Evolutionary conservation across 495 filamentous ascomycete genomes (phyloP).

Genomic region (Penicillium angulare): DNA sequence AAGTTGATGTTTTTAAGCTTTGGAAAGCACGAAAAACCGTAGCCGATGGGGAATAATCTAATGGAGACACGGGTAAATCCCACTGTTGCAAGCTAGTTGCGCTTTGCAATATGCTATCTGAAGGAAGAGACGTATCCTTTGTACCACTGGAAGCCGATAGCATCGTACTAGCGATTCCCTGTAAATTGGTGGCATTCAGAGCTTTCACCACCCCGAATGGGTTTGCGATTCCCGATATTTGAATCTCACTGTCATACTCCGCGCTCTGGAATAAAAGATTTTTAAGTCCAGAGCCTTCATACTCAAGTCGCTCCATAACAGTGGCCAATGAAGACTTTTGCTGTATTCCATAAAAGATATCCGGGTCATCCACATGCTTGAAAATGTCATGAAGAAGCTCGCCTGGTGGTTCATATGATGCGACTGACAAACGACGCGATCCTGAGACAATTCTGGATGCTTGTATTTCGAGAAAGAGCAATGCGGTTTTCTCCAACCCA

Average conservation of each 20-base stretch:
- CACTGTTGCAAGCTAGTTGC: slow-evolving; percentile 87
- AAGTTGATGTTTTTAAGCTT: slow-evolving; percentile 64
- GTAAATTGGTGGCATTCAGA: slow-evolving; percentile 45
- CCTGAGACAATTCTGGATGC: slow-evolving; percentile 51
- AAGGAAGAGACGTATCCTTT: slow-evolving; percentile 37
- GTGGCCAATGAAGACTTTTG: slow-evolving; percentile 71
- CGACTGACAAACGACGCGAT: slow-evolving; percentile 66
- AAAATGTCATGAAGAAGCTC: slow-evolving; percentile 77
- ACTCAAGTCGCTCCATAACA: slow-evolving; percentile 81
- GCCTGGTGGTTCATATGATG: slow-evolving; percentile 56
- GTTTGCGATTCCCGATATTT: slow-evolving; percentile 50
- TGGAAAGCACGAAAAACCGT: slow-evolving; percentile 80
- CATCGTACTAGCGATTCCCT: slow-evolving; percentile 49
- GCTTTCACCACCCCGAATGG: slow-evolving; percentile 42
- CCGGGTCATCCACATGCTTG: slow-evolving; percentile 89
- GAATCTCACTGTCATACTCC: slow-evolving; percentile 82
- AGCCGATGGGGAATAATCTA: slow-evolving; percentile 58
- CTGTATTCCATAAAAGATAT: slow-evolving; percentile 92
- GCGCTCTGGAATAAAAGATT: slow-evolving; percentile 89
- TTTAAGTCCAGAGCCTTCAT: slow-evolving; percentile 84
- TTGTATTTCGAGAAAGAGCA: slow-evolving; percentile 78
- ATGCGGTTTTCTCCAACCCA: slow-evolving; percentile 80
- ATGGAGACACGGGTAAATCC: slow-evolving; percentile 76
- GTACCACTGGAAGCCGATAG: slow-evolving; percentile 26
- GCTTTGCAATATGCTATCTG: slow-evolving; percentile 72